Percentiles rank a stretch among this genome's conserved stretches.
phyloP scores from a whole-genome alignment of 2,329 filamentous ascomycete genomes.

The Talaromyces islandicus region DNA sequence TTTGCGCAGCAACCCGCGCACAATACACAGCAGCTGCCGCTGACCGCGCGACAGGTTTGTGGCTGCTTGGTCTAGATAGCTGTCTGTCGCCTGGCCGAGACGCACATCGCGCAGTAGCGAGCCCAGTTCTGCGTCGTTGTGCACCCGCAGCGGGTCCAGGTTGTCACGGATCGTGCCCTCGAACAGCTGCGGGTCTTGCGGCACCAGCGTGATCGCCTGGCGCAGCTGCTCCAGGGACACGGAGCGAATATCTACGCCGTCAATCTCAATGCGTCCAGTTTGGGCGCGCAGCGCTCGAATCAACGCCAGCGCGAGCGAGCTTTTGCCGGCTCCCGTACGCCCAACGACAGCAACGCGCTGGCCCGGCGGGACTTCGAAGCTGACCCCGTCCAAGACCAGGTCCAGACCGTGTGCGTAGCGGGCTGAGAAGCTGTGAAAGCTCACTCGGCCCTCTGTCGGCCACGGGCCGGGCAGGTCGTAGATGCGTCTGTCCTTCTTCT shows the following conservation, averaged over 20 bases:
- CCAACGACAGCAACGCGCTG: conserved; percentile 29
- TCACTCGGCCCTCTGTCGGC: neutral
- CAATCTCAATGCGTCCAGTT: conserved; percentile 22
- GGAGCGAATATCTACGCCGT: conserved; percentile 14
- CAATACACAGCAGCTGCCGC: conserved; percentile 25
- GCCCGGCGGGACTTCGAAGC: conserved; percentile 19
- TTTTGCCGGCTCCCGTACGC: conserved; percentile 30
- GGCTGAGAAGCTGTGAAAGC: neutral
- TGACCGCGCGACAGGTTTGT: conserved; percentile 25
- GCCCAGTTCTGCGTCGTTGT: neutral
- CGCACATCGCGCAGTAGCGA: neutral
- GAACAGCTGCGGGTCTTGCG: conserved; percentile 3
- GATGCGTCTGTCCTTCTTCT: neutral
- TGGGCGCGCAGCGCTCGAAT: conserved; percentile 25
- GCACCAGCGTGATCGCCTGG: neutral
- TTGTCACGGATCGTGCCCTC: neutral
- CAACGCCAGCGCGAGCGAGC: conserved; percentile 24
- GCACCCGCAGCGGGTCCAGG: neutral
- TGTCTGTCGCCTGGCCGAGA: neutral
- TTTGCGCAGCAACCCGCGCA: conserved; percentile 16
- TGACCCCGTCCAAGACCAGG: conserved; percentile 20
- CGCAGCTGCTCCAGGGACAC: neutral
- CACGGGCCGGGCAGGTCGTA: neutral
- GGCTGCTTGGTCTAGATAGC: conserved; percentile 19
- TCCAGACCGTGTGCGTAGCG: neutral